Percentiles rank a stretch among this genome's conserved stretches.
Evolutionary conservation across 2,329 filamentous ascomycete genomes (phyloP).

Genomic region (Beauveria bassiana): DNA sequence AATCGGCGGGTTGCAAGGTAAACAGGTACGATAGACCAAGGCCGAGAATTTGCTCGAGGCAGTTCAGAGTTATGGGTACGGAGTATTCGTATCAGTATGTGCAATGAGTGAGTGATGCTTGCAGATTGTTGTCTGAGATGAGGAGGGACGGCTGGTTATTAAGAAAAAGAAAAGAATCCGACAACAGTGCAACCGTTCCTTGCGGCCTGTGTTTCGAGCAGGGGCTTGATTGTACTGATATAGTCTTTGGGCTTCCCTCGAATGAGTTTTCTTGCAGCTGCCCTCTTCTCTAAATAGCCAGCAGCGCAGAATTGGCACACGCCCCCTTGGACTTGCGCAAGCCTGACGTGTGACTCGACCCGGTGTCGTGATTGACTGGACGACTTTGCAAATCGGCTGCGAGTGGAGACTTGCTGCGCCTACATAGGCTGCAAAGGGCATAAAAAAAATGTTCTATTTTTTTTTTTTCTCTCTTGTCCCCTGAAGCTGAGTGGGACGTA

Average conservation of each 20-base stretch:
- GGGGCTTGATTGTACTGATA: neutral
- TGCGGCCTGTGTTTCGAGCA: neutral
- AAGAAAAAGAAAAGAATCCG: neutral
- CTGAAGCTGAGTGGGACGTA: constrained; percentile 2
- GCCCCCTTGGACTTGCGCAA: constrained; percentile 7
- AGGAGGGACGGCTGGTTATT: neutral
- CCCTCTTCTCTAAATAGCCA: neutral
- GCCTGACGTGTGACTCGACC: constrained; percentile 12
- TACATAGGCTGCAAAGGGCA: constrained; percentile 7
- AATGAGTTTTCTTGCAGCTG: constrained; percentile 5
- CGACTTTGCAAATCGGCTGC: constrained; percentile 10
- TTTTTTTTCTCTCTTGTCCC: neutral
- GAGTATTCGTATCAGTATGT: neutral
- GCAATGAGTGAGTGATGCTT: neutral
- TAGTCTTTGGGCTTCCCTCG: constrained; percentile 5
- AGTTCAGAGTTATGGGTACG: too few relatives aligned
- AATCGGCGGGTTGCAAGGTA: constrained; percentile 6
- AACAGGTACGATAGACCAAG: neutral
- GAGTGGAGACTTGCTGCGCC: constrained; percentile 8
- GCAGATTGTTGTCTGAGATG: neutral
- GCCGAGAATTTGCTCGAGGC: neutral
- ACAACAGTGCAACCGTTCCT: neutral
- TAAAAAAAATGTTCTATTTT: constrained; percentile 1
- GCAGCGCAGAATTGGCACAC: neutral
- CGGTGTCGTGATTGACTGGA: constrained; percentile 14